These are phyloP conservation scores for Metschnikowia lunata DNA, from an alignment of 805 yeast genomes.

Conservation along the genomic window DNA sequence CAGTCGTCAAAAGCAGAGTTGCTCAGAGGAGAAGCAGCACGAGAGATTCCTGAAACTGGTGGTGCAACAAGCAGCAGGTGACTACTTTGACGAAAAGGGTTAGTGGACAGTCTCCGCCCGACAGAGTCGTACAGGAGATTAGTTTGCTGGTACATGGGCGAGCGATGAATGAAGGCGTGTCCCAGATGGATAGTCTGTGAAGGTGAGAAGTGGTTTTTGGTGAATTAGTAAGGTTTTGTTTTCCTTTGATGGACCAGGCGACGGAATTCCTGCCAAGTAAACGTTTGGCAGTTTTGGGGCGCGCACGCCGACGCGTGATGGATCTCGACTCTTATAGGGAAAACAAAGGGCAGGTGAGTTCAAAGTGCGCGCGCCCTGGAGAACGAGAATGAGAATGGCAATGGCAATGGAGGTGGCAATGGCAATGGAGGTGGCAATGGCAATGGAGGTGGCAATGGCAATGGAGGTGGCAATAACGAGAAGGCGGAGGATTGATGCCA, in stretches of 20 bases:
- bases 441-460: too few relatives aligned
- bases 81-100: conserved; percentile 55
- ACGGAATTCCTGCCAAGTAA: too few relatives aligned
- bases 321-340: neutral
- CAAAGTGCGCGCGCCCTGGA: neutral
- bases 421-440: too few relatives aligned
- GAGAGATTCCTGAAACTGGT: conserved; percentile 3
- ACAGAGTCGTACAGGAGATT: conserved; percentile 31
- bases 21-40: conserved; percentile 7
- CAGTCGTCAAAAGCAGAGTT: conserved; percentile 47
- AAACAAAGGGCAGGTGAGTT: neutral
- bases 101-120: conserved; percentile 52
- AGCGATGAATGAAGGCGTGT: too few relatives aligned
- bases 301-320: conserved; percentile 10
- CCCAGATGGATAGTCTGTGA: too few relatives aligned
- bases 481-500: too few relatives aligned
- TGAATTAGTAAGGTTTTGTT: too few relatives aligned
- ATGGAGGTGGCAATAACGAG: too few relatives aligned
- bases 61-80: conserved; percentile 16
- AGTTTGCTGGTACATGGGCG: conserved; percentile 38
- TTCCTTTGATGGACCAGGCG: too few relatives aligned
- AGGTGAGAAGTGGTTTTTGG: too few relatives aligned
- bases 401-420: too few relatives aligned
- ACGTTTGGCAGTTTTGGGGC: conserved; percentile 1
- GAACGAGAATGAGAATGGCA: too few relatives aligned